Percentiles rank a stretch among this genome's conserved stretches.
Evolutionary conservation across 192 early-diverging fungal species (phyloP).

Genomic region (Coemansia sp.): DNA sequence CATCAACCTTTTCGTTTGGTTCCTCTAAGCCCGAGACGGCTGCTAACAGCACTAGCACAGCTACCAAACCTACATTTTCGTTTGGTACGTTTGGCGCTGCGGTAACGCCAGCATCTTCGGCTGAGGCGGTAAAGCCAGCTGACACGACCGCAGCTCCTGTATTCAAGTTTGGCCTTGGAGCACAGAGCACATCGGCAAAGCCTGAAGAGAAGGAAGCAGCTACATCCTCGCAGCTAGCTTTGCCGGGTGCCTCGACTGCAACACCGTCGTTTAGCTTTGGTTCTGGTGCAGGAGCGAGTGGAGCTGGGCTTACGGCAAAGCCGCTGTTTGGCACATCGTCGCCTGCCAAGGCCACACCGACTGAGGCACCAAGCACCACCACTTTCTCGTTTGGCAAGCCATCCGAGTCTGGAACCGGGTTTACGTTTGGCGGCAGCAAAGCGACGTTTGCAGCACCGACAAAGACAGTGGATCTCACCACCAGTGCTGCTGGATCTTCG

Average conservation of each 20-base stretch:
- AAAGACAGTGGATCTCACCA: constrained; percentile 36
- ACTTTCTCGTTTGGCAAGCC: constrained; percentile 25
- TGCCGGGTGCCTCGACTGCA: constrained; percentile 1
- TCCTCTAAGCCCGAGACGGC: constrained; percentile 1
- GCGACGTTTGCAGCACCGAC: constrained; percentile 13
- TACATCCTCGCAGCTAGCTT: neutral
- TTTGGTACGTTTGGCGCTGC: constrained; percentile 14
- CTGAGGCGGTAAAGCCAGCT: constrained; percentile 4
- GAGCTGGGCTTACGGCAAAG: neutral
- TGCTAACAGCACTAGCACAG: neutral
- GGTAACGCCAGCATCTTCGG: neutral
- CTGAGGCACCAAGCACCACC: neutral
- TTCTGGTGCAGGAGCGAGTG: neutral
- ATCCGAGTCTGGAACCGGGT: neutral
- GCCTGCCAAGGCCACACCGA: neutral
- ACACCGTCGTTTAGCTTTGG: constrained; percentile 27
- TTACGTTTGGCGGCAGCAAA: constrained; percentile 16
- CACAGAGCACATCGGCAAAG: neutral
- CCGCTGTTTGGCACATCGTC: constrained; percentile 3
- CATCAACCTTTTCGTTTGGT: neutral
- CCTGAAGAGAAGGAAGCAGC: neutral
- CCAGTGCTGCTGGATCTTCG: constrained; percentile 3
- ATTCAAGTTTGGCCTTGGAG: constrained; percentile 21
- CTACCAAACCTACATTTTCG: constrained; percentile 9
- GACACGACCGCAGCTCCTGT: neutral